A percentile compares a stretch with the other conserved stretches of the same genome.
Evolutionary conservation across 2,329 filamentous ascomycete genomes (phyloP).

Genomic region (Alternaria hordeiaustralica): DNA sequence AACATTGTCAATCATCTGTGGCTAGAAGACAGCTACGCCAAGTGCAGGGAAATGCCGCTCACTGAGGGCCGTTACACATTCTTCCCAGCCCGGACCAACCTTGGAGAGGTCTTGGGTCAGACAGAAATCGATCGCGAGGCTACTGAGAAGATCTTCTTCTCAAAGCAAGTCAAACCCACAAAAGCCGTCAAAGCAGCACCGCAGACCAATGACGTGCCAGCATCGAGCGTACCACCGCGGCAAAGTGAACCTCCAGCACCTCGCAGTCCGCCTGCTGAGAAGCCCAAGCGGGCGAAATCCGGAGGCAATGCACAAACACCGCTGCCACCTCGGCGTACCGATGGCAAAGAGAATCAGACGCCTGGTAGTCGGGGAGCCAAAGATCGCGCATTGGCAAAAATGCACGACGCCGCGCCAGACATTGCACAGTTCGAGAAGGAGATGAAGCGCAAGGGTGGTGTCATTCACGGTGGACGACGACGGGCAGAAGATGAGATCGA

Average conservation of each 20-base stretch:
- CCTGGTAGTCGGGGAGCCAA: slow-evolving; percentile 89
- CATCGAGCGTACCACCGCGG: slow-evolving; percentile 25
- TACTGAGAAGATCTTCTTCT: slow-evolving; percentile 72
- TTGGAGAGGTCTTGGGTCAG: slow-evolving; percentile 91
- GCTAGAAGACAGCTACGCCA: slow-evolving; percentile 96
- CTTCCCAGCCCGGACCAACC: slow-evolving; percentile 87
- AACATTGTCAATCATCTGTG: slow-evolving; percentile 92
- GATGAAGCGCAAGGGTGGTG: slow-evolving; percentile 77
- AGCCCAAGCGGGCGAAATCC: slow-evolving; percentile 35
- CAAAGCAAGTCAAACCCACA: slow-evolving; percentile 31
- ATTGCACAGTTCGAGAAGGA: slow-evolving; percentile 93
- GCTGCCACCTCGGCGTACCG: slow-evolving; percentile 42
- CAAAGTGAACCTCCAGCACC: slow-evolving; percentile 17
- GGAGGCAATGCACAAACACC: slow-evolving; percentile 58
- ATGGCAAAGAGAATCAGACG: slow-evolving; percentile 82
- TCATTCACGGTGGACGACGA: slow-evolving; percentile 61
- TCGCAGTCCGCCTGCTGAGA: slow-evolving; percentile 27
- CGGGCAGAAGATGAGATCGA: slow-evolving; percentile 47
- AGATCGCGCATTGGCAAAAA: slow-evolving; percentile 75
- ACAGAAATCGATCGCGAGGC: slow-evolving; percentile 78
- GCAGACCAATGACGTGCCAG: slow-evolving; percentile 24
- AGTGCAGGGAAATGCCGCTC: slow-evolving; percentile 76
- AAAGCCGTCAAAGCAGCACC: slow-evolving; percentile 30
- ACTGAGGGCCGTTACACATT: slow-evolving; percentile 79
- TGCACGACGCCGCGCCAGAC: slow-evolving; percentile 81